These are phyloP conservation scores for Apiospora phragmitis DNA, from an alignment of 2,329 filamentous ascomycete species.

Conservation along the genomic window DNA sequence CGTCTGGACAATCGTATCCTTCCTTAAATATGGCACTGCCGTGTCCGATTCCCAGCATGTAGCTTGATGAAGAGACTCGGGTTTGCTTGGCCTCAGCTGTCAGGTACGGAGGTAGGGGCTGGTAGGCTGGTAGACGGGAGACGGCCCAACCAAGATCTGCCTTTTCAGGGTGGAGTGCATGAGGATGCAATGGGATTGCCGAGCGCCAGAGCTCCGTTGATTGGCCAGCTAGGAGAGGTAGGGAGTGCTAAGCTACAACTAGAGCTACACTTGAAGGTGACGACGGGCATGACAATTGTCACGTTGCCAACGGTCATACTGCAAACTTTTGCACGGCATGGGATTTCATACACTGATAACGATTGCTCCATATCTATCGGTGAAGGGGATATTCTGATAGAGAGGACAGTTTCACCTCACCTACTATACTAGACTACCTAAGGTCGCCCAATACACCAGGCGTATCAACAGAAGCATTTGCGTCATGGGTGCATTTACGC, in stretches of 20 bases:
- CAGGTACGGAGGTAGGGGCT: no score
- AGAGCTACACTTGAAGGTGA: neutral
- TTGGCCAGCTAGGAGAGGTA: neutral
- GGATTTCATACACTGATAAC: neutral
- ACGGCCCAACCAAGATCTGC: conserved; percentile 1
- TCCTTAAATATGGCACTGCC: neutral
- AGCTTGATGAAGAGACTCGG: neutral
- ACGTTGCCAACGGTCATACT: conserved; percentile 1
- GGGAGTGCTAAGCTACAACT: neutral
- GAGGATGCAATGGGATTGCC: conserved; percentile 3
- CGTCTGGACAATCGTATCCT: neutral
- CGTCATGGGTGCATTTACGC: neutral
- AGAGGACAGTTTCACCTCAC: neutral
- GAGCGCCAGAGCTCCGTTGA: neutral
- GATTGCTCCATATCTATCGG: neutral
- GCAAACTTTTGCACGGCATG: neutral
- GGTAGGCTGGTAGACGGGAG: neutral
- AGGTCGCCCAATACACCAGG: neutral
- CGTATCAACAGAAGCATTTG: neutral
- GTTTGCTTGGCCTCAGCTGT: neutral
- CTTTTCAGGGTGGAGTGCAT: conserved; percentile 5
- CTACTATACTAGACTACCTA: neutral
- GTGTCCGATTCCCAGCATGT: neutral
- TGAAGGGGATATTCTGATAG: neutral
- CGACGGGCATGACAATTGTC: neutral